Evolutionary conservation across 2,329 filamentous ascomycete species (phyloP).

Genomic region (Hymenoscyphus fructigenus): DNA sequence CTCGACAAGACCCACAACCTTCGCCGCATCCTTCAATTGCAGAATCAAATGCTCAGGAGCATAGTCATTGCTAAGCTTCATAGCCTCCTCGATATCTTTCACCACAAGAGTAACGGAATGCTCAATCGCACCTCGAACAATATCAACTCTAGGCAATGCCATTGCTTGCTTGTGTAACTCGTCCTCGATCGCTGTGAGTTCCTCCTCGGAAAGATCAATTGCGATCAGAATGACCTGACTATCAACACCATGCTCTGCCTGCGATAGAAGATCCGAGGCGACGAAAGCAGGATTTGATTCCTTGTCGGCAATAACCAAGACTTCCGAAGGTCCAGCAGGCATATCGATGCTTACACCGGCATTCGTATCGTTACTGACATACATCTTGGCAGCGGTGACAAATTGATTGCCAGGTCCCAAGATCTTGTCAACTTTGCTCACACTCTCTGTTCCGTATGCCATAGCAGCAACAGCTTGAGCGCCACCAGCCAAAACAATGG

Average conservation of each 20-base stretch:
- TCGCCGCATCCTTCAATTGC: constrained; percentile 76
- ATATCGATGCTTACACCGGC: constrained; percentile 96
- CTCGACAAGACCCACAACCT: constrained; percentile 73
- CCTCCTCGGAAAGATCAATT: constrained; percentile 69
- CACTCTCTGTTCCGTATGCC: constrained; percentile 93
- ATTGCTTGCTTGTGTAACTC: constrained; percentile 86
- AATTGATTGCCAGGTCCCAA: constrained; percentile 97
- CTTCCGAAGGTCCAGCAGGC: constrained; percentile 94
- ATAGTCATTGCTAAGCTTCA: constrained; percentile 86
- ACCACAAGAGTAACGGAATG: constrained; percentile 89
- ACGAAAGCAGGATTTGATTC: constrained; percentile 90
- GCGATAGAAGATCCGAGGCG: constrained; percentile 88
- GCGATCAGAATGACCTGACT: constrained; percentile 92
- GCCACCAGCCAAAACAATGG: constrained; percentile 92
- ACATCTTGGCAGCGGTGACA: constrained; percentile 97
- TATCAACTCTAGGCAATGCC: constrained; percentile 85
- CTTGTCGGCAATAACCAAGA: constrained; percentile 91
- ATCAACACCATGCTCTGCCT: constrained; percentile 95
- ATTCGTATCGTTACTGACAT: constrained; percentile 94
- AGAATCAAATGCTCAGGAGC: constrained; percentile 96
- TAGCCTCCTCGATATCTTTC: constrained; percentile 67
- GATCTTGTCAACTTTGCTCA: constrained; percentile 98
- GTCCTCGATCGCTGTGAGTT: constrained; percentile 82
- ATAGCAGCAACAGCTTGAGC: constrained; percentile 95
- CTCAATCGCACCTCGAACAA: constrained; percentile 83